phyloP scores from a whole-genome alignment of 345 rosid genomes.

The Diplotaxis tenuifolia region DNA sequence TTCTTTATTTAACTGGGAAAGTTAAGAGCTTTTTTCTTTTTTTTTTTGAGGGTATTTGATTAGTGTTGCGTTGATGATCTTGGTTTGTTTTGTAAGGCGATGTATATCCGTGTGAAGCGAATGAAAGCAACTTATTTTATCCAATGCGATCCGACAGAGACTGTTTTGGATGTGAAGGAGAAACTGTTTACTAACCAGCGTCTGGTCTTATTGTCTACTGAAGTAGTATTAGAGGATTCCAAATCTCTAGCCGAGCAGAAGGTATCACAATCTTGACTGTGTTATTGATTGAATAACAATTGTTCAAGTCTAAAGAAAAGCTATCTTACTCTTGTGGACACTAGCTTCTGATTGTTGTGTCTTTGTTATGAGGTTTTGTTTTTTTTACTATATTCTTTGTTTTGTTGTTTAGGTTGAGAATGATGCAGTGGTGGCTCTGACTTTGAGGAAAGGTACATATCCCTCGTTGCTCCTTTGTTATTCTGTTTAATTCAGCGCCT shows the following conservation, averaged over 20 bases:
- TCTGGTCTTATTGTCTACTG: slow-evolving; percentile 56
- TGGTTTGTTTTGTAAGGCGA: slow-evolving; percentile 60
- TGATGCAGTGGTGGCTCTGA: slow-evolving; percentile 86
- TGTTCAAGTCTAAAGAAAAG: neutral
- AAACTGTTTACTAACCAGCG: slow-evolving; percentile 70
- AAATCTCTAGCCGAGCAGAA: slow-evolving; percentile 82
- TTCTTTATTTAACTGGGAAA: neutral
- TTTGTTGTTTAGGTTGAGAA: slow-evolving; percentile 77
- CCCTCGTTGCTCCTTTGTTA: slow-evolving; percentile 11
- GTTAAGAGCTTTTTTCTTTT: neutral
- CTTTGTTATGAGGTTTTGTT: slow-evolving; percentile 2
- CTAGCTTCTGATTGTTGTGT: neutral
- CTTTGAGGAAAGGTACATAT: slow-evolving; percentile 72
- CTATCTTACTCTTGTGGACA: neutral
- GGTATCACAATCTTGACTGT: slow-evolving; percentile 36
- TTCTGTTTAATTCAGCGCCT: neutral
- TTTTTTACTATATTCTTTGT: neutral
- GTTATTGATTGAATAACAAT: neutral
- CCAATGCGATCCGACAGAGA: slow-evolving; percentile 86
- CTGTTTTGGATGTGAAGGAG: slow-evolving; percentile 64
- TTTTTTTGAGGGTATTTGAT: too few species aligned
- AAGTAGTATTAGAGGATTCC: slow-evolving; percentile 67
- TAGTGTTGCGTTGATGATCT: neutral
- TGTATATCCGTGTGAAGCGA: slow-evolving; percentile 91
- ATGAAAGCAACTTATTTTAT: slow-evolving; percentile 80